Conservation (phyloP, 345 rosid genomes). For the Salix viminalis region DNA sequence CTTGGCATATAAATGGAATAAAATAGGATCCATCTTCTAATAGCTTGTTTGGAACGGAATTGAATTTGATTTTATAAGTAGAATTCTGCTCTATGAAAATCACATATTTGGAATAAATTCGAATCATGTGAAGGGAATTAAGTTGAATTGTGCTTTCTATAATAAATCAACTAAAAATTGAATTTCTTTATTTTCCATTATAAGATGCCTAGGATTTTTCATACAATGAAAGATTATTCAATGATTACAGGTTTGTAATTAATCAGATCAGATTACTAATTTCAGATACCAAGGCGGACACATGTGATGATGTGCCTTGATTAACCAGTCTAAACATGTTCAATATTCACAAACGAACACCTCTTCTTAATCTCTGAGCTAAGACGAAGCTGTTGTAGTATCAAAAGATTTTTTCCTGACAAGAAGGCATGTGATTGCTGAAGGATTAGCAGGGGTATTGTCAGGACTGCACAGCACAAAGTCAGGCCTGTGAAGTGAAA, state of each 20-base stretch:
- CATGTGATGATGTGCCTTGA: not conserved
- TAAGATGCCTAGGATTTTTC: not conserved
- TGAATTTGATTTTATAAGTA: no score
- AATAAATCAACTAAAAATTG: no score
- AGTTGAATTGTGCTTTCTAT: no score
- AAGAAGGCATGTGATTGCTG: conserved; percentile 57
- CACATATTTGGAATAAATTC: no score
- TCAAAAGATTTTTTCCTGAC: conserved; percentile 66
- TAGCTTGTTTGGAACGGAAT: no score
- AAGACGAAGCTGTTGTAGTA: conserved; percentile 26
- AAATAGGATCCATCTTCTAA: no score
- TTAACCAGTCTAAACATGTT: conserved; percentile 5
- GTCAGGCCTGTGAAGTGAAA: conserved; percentile 64
- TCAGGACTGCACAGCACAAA: conserved; percentile 53
- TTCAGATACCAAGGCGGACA: conserved; percentile 8
- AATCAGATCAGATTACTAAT: conserved; percentile 5
- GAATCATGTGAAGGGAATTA: no score
- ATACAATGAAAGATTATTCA: not conserved
- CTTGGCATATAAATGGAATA: conserved; percentile 12
- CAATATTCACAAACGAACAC: conserved; percentile 11
- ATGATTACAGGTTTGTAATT: not conserved
- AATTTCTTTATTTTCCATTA: no score
- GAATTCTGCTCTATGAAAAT: no score
- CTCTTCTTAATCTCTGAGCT: conserved; percentile 13
- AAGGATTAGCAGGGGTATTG: conserved; percentile 38